A percentile compares a stretch with the other conserved stretches of the same genome.
These are phyloP conservation scores for Chimonanthus praecox DNA, from an alignment of 164 flowering plant species.

Conservation along the genomic window DNA sequence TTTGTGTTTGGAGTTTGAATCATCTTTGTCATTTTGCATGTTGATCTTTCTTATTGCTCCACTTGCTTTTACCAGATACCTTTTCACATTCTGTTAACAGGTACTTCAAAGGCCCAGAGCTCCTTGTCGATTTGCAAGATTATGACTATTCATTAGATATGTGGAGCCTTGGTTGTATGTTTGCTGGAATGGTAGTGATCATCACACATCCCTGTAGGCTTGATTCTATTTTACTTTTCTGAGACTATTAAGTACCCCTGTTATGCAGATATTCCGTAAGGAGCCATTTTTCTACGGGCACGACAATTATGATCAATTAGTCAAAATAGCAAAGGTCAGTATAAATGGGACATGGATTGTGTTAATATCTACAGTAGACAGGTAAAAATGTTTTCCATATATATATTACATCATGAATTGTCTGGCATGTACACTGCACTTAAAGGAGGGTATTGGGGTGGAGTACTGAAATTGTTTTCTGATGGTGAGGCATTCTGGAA, in stretches of 20 bases:
- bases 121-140: conserved; percentile 96
- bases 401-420: too few species aligned
- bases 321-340: conserved; percentile 92
- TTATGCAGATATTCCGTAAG: conserved; percentile 58
- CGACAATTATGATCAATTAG: conserved; percentile 96
- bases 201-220: not conserved
- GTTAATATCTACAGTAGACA: not conserved
- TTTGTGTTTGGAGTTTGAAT: not conserved
- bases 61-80: not conserved
- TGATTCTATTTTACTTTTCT: not conserved
- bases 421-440: not conserved
- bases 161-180: conserved; percentile 99
- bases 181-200: conserved; percentile 93
- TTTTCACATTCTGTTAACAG: conserved; percentile 32
- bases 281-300: conserved; percentile 94
- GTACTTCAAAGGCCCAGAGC: conserved; percentile 97
- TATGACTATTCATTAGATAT: conserved; percentile 95
- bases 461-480: not conserved
- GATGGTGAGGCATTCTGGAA: not conserved
- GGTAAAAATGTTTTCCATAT: not conserved
- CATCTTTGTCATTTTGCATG: not conserved
- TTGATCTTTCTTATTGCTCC: not conserved
- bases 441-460: not conserved
- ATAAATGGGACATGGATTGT: not conserved
- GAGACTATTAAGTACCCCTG: conserved; percentile 2